phyloP scores from a whole-genome alignment of 2,329 filamentous ascomycete genomes.

The Sporothrix schenckii region DNA sequence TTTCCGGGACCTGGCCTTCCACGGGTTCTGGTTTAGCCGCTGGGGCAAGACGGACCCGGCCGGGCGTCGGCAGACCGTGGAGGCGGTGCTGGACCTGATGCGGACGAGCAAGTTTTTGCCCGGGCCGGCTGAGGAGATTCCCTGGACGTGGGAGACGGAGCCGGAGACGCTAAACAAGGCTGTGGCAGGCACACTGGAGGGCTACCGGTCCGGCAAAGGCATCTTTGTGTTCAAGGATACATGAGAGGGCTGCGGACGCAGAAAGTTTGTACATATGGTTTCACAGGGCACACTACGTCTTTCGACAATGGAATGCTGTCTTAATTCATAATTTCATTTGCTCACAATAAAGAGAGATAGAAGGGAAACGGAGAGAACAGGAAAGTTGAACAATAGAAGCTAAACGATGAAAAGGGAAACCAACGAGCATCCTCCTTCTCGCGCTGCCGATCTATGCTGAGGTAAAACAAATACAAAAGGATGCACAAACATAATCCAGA shows the following conservation, averaged over 20 bases:
- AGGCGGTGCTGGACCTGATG: slow-evolving; percentile 77
- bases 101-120: slow-evolving; percentile 78
- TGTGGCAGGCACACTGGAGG: slow-evolving; percentile 79
- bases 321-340: slow-evolving; percentile 24
- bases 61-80: slow-evolving; percentile 78
- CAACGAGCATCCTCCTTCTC: background rate
- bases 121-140: slow-evolving; percentile 77
- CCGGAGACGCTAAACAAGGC: slow-evolving; percentile 68
- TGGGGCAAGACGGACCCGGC: slow-evolving; percentile 78
- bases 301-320: background rate
- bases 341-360: slow-evolving; percentile 2
- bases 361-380: background rate
- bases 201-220: slow-evolving; percentile 85
- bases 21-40: slow-evolving; percentile 91
- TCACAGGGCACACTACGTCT: background rate
- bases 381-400: background rate
- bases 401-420: background rate
- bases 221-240: slow-evolving; percentile 78
- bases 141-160: slow-evolving; percentile 81
- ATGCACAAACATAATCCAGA: background rate
- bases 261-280: background rate
- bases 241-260: slow-evolving; percentile 39
- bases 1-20: slow-evolving; percentile 86
- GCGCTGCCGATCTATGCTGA: slow-evolving; percentile 14
- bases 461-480: background rate